Conservation (phyloP, 176 grass and related monocot species). For the Elymus sibiricus region DNA sequence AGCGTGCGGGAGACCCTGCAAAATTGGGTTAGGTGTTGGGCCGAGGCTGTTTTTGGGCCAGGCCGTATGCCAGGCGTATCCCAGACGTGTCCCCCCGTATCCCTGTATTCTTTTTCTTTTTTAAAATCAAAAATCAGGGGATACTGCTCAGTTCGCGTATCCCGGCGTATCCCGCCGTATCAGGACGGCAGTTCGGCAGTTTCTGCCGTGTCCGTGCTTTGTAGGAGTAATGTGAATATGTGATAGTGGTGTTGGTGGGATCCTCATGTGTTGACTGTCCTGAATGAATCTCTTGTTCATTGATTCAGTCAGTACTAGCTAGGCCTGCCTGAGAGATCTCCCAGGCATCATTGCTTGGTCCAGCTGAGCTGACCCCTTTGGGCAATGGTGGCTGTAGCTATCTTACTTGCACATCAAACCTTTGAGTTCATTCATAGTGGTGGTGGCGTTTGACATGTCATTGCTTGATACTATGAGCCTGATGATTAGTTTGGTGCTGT, state of each 20-base stretch:
- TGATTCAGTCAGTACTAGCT: constrained; percentile 29
- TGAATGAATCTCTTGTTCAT: constrained; percentile 38
- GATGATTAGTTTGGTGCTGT: background rate
- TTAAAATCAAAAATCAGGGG: no score
- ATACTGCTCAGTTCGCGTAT: no score
- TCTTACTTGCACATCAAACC: background rate
- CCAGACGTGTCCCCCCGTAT: no score
- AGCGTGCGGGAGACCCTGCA: no score
- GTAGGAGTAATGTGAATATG: background rate
- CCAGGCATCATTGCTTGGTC: background rate
- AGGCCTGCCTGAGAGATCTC: constrained; percentile 11
- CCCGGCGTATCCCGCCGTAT: no score
- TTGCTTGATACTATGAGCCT: background rate
- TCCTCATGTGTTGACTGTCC: constrained; percentile 18
- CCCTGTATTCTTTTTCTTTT: no score
- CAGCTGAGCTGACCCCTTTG: background rate
- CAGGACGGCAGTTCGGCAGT: no score
- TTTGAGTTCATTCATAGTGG: background rate
- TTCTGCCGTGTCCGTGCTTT: no score
- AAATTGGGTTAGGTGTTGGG: no score
- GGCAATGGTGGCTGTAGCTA: background rate
- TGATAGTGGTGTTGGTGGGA: constrained; percentile 7
- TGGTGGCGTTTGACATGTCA: background rate
- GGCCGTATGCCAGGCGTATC: no score
- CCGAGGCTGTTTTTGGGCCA: no score